Conservation (phyloP, 495 filamentous ascomycete species). For the Amphirosellinia nigrospora region DNA sequence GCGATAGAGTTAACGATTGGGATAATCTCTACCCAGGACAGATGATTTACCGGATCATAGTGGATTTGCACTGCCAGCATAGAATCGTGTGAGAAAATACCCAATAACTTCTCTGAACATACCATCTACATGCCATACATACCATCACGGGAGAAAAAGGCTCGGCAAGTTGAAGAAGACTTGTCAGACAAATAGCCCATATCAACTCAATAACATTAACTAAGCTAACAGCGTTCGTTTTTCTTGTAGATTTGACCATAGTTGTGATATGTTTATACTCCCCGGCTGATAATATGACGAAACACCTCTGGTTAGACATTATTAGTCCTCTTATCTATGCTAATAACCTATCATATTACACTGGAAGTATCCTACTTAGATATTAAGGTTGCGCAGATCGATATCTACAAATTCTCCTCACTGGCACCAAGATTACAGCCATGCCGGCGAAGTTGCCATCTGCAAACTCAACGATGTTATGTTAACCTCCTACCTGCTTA, state of each 20-base stretch:
- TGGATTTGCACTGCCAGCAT: constrained; percentile 22
- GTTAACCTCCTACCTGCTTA: neutral
- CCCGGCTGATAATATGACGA: neutral
- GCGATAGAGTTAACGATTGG: constrained; percentile 38
- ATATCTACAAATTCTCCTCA: neutral
- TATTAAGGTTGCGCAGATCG: neutral
- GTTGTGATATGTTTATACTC: neutral
- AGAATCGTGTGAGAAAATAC: constrained; percentile 28
- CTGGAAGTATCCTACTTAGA: neutral
- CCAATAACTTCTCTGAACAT: constrained; percentile 10
- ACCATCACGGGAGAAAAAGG: constrained; percentile 23
- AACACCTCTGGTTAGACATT: too few relatives aligned
- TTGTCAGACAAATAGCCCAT: neutral
- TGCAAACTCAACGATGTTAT: neutral
- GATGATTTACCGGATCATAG: constrained; percentile 34
- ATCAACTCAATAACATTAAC: neutral
- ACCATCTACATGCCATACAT: constrained; percentile 29
- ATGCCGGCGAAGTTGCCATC: neutral
- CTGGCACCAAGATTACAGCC: neutral
- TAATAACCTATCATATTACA: too few relatives aligned
- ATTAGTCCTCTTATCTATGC: too few relatives aligned
- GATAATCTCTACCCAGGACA: constrained; percentile 34
- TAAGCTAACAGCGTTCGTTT: neutral
- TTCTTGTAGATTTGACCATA: neutral
- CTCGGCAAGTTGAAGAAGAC: neutral